Evolutionary conservation across 192 early-diverging fungal genomes (phyloP).

Genomic region (Coemansia sp.): DNA sequence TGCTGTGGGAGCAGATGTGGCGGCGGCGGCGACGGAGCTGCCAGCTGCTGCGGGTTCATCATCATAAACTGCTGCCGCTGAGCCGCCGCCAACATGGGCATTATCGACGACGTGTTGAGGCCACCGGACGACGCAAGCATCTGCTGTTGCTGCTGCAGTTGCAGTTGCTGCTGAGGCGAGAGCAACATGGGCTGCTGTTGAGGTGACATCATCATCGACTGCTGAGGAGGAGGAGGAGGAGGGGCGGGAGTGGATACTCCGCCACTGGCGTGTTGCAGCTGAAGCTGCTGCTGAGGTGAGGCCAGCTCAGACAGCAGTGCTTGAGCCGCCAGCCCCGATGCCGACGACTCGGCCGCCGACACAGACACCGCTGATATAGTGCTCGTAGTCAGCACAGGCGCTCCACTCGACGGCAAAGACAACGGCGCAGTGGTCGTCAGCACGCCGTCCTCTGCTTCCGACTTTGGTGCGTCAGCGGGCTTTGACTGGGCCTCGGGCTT

Average conservation of each 20-base stretch:
- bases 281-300: neutral
- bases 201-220: neutral
- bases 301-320: slow-evolving; percentile 4
- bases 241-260: neutral
- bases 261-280: neutral
- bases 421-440: neutral
- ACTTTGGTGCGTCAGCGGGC: too few relatives aligned
- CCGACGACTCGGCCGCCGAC: slow-evolving; percentile 6
- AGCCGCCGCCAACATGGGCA: slow-evolving; percentile 23
- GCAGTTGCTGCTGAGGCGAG: slow-evolving; percentile 9
- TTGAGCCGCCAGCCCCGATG: slow-evolving; percentile 11
- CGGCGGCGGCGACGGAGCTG: too few relatives aligned
- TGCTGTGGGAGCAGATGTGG: neutral
- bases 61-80: slow-evolving; percentile 25
- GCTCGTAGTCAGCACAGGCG: neutral
- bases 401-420: neutral
- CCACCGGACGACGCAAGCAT: slow-evolving; percentile 1
- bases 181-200: slow-evolving; percentile 4
- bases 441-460: neutral
- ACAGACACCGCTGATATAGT: neutral
- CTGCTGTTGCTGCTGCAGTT: slow-evolving; percentile 1
- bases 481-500: neutral
- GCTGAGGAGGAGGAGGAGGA: neutral
- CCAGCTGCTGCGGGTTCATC: slow-evolving; percentile 15
- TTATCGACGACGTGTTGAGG: slow-evolving; percentile 14